phyloP scores from a whole-genome alignment of 2,329 filamentous ascomycete genomes.

The Harringtonia lauricola region DNA sequence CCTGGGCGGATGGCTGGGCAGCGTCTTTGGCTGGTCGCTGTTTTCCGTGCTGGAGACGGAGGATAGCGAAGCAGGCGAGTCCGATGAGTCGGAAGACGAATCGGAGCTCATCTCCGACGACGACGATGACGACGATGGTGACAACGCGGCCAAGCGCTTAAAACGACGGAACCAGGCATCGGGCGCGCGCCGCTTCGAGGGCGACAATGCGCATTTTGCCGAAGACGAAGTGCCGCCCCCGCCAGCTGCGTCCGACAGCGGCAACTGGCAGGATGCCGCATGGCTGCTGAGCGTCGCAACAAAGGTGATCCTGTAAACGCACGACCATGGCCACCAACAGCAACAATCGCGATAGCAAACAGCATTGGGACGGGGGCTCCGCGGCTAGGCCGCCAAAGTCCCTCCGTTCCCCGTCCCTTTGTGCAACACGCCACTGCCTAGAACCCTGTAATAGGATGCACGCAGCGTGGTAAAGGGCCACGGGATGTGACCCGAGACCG shows the following conservation, averaged over 20 bases:
- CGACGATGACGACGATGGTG: conserved; percentile 27
- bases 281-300: conserved; percentile 57
- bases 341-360: not conserved
- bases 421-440: too few relatives aligned
- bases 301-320: conserved; percentile 42
- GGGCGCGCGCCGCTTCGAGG: conserved; percentile 26
- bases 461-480: too few relatives aligned
- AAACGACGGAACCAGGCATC: too few relatives aligned
- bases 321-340: too few relatives aligned
- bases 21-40: conserved; percentile 46
- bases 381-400: too few relatives aligned
- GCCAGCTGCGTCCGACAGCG: conserved; percentile 42
- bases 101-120: conserved; percentile 27
- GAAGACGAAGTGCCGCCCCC: conserved; percentile 37
- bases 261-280: conserved; percentile 55
- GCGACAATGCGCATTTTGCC: conserved; percentile 23
- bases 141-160: conserved; percentile 20
- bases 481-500: too few relatives aligned
- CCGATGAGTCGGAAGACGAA: conserved; percentile 23
- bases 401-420: too few relatives aligned
- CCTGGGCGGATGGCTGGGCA: conserved; percentile 47
- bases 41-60: conserved; percentile 53
- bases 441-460: too few relatives aligned
- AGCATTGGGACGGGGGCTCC: too few relatives aligned
- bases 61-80: conserved; percentile 32